Percentiles rank a stretch among this genome's conserved stretches.
Evolutionary conservation across 1,139 yeast genomes (phyloP).

Genomic region (Yamadazyma conglobata): DNA sequence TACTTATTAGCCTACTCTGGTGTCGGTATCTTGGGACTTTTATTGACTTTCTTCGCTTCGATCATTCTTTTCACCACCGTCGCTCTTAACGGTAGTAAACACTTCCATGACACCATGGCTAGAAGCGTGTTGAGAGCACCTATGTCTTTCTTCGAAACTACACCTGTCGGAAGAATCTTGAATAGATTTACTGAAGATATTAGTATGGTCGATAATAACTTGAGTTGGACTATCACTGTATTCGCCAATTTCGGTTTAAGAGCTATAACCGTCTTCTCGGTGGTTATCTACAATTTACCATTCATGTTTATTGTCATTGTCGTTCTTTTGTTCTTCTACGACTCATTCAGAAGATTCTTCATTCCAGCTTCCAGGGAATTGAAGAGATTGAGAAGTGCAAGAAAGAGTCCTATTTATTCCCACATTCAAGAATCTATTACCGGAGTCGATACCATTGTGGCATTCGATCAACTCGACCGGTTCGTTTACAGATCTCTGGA

Average conservation of each 20-base stretch:
- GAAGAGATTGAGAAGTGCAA: slow-evolving; percentile 31
- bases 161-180: slow-evolving; percentile 41
- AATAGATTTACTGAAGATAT: slow-evolving; percentile 41
- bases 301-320: slow-evolving; percentile 27
- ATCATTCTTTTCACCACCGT: slow-evolving; percentile 32
- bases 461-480: slow-evolving; percentile 28
- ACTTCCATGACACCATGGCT: slow-evolving; percentile 39
- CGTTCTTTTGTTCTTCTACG: slow-evolving; percentile 23
- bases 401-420: slow-evolving; percentile 32
- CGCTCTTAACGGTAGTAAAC: slow-evolving; percentile 29
- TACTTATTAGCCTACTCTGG: slow-evolving; percentile 26
- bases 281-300: slow-evolving; percentile 33
- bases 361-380: slow-evolving; percentile 39
- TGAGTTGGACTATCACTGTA: slow-evolving; percentile 30
- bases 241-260: slow-evolving; percentile 22
- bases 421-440: slow-evolving; percentile 37
- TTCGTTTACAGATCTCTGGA: slow-evolving; percentile 21
- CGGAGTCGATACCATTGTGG: slow-evolving; percentile 36
- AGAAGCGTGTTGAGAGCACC: slow-evolving; percentile 36
- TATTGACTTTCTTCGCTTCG: slow-evolving; percentile 25
- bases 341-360: slow-evolving; percentile 25
- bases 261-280: slow-evolving; percentile 24
- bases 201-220: slow-evolving; percentile 28
- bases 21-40: slow-evolving; percentile 26
- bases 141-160: slow-evolving; percentile 44